Conservation (phyloP, 345 rosid species). For the Lepidium sativum region DNA sequence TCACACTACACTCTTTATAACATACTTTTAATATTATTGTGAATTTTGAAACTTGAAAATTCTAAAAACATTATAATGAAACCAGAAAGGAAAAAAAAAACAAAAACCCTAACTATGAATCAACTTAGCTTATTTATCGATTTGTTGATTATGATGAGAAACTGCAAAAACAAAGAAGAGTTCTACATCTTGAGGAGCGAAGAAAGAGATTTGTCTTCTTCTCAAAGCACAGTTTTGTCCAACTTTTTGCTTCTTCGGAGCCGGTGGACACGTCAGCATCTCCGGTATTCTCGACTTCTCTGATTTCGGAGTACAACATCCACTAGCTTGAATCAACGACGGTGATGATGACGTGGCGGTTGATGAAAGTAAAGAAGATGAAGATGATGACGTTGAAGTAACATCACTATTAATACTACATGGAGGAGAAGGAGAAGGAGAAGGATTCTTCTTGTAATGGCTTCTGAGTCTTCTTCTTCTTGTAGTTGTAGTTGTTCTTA, state of each 20-base stretch:
- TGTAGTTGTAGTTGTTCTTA: neutral
- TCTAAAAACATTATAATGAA: no score
- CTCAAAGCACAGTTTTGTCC: slow-evolving; percentile 34
- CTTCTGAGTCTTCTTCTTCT: slow-evolving; percentile 5
- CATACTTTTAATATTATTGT: slow-evolving; percentile 17
- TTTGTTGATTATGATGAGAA: slow-evolving; percentile 27
- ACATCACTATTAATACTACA: slow-evolving; percentile 18
- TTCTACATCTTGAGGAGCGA: slow-evolving; percentile 87
- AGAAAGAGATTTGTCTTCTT: slow-evolving; percentile 70
- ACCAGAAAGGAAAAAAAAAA: no score
- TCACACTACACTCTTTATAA: slow-evolving; percentile 16
- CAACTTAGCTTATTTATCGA: slow-evolving; percentile 25
- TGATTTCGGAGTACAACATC: slow-evolving; percentile 79
- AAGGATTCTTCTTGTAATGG: slow-evolving; percentile 4
- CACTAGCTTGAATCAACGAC: neutral
- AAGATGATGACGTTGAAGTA: slow-evolving; percentile 17
- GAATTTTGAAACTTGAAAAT: no score
- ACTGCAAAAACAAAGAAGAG: slow-evolving; percentile 66
- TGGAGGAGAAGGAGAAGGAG: neutral
- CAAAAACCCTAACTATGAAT: slow-evolving; percentile 18
- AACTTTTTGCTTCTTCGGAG: slow-evolving; percentile 79
- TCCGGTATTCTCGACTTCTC: slow-evolving; percentile 62
- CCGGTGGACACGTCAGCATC: slow-evolving; percentile 81
- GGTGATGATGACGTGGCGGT: slow-evolving; percentile 19
- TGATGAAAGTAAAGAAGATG: slow-evolving; percentile 1